phyloP scores from a whole-genome alignment of 1,139 yeast species.

The Diutina neorugosa region DNA sequence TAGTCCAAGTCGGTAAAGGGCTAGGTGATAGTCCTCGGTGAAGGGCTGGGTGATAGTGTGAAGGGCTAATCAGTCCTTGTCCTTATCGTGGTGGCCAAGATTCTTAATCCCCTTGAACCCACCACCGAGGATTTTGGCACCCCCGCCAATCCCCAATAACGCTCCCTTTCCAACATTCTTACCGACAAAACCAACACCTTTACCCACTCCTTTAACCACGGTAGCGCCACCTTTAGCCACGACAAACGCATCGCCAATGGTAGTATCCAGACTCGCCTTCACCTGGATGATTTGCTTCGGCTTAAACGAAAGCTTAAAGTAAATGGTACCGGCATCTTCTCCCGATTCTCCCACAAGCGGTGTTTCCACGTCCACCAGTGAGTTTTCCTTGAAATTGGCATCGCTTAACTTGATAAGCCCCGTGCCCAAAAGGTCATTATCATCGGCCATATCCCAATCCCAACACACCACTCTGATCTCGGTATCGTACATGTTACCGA shows the following conservation, averaged over 20 bases:
- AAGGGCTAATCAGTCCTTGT: neutral
- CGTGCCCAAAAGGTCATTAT: slow-evolving; percentile 70
- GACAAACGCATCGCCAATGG: slow-evolving; percentile 32
- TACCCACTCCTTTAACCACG: slow-evolving; percentile 21
- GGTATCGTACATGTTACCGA: slow-evolving; percentile 51
- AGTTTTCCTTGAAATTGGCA: slow-evolving; percentile 34
- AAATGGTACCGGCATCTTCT: slow-evolving; percentile 49
- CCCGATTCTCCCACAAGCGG: slow-evolving; percentile 47
- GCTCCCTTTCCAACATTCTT: slow-evolving; percentile 9
- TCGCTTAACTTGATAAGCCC: slow-evolving; percentile 49
- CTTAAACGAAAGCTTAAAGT: slow-evolving; percentile 47
- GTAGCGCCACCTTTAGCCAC: slow-evolving; percentile 18
- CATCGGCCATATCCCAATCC: slow-evolving; percentile 93
- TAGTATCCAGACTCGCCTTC: slow-evolving; percentile 23
- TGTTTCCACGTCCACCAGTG: slow-evolving; percentile 36
- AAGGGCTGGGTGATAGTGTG: no score
- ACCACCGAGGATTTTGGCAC: neutral
- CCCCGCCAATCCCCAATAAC: slow-evolving; percentile 8
- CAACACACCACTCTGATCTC: slow-evolving; percentile 43
- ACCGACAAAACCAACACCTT: slow-evolving; percentile 31
- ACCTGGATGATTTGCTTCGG: slow-evolving; percentile 56
- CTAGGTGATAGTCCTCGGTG: no score
- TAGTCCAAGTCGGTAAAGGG: no score
- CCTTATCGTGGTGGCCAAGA: slow-evolving; percentile 1
- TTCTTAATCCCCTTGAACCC: neutral